Base-by-base conservation (phyloP, 129 eudicot genomes). In the Mikania micrantha region DNA sequence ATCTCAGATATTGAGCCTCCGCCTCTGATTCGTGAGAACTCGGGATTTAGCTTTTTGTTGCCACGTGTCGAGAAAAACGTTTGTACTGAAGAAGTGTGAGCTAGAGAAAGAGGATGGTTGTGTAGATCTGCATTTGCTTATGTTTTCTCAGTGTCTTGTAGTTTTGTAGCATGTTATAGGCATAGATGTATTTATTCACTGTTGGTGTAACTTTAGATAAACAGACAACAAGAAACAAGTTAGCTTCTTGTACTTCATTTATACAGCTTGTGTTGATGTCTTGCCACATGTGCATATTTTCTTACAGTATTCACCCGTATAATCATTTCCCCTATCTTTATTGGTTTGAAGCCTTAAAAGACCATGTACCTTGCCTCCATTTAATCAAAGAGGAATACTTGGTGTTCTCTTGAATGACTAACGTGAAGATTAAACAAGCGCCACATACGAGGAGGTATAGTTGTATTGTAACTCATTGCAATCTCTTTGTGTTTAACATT, bases 1-100 rank as follows among this genome's bases (percentile, higher is more conserved):
- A 77, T 91, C 24, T 44, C 88, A 0, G 96, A 91, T 52, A 62
- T 91, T n/a, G 91, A 88, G 78, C 94, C 97, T 19, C 97, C 96
- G 4, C 79, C 85, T 35, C 71, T 78, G n/a, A 76, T 91, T 32
- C 85, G 85, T 48, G 91, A 88, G 32, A 85, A 85, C 72, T 79
- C 97, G 3, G 93, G 94, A 57, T 91, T 91, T 75, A 85, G 87
- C 82, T 91, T 91, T 80, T 76, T 91, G 78, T 71, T 85, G 59
- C 94, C 93, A 8, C 90, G 77, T 69, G 66, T 80, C 10, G 80
- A 75, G 64, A 59, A 19, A 48, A 48, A 40, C 9, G 31, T 53
- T 53, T 53, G 38, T 54, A 40, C 48, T 53, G 78, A 41, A 58
- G 48, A 74, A 41, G 66, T 12, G 49, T 64, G 57, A 36, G 29